A percentile compares a stretch with the other conserved stretches of the same genome.
Evolutionary conservation across 306 rosid species (phyloP).

Genomic region (Carpinus fangiana): DNA sequence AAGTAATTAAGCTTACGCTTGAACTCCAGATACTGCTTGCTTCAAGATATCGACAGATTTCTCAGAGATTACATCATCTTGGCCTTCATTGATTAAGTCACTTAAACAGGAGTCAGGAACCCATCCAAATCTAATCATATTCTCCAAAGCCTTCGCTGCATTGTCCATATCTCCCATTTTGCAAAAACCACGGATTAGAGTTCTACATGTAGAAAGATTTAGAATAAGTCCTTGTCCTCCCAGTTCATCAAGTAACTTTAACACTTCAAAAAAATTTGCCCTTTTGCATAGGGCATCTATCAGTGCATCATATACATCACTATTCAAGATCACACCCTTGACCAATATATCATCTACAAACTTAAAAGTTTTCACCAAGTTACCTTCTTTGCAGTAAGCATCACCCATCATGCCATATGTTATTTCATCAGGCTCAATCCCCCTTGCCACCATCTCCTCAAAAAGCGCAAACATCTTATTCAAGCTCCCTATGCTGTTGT

Average conservation of each 20-base stretch:
- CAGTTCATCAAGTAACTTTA: slow-evolving; percentile 36
- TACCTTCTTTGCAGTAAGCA: slow-evolving; percentile 45
- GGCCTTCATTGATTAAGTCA: slow-evolving; percentile 27
- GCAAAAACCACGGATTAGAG: slow-evolving; percentile 34
- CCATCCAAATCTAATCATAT: slow-evolving; percentile 41
- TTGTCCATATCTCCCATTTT: slow-evolving; percentile 25
- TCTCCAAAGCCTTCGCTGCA: slow-evolving; percentile 38
- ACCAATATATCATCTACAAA: slow-evolving; percentile 34
- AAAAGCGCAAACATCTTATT: slow-evolving; percentile 35
- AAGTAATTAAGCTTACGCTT: not conserved
- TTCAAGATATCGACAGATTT: not conserved
- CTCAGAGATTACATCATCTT: slow-evolving; percentile 17
- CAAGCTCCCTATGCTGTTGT: slow-evolving; percentile 31
- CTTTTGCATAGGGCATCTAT: slow-evolving; percentile 26
- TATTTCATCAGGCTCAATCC: slow-evolving; percentile 34
- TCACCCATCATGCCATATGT: slow-evolving; percentile 30
- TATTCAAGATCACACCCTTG: slow-evolving; percentile 24
- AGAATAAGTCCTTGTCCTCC: slow-evolving; percentile 31
- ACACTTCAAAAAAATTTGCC: slow-evolving; percentile 11
- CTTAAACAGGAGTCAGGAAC: slow-evolving; percentile 31
- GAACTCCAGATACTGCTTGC: not conserved
- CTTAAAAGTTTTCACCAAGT: slow-evolving; percentile 30
- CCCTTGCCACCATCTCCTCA: slow-evolving; percentile 42
- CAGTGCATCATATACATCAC: slow-evolving; percentile 23
- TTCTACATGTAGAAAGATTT: slow-evolving; percentile 26